phyloP scores from a whole-genome alignment of 306 rosid species.

The Cyamopsis tetragonoloba region DNA sequence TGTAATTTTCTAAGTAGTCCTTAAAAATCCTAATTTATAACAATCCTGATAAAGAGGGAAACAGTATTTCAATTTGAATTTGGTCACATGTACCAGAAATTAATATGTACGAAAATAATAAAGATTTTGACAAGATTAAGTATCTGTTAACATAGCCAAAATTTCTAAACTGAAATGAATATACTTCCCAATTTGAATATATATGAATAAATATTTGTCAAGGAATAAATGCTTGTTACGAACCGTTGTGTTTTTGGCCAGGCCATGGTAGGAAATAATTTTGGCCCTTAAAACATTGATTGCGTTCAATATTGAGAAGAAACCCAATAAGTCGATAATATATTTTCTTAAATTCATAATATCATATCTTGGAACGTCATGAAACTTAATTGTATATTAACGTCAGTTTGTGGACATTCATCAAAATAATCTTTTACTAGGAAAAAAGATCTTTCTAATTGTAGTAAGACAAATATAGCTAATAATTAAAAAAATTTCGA shows the following conservation, averaged over 20 bases:
- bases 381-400: neutral
- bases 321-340: neutral
- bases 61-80: too few relatives aligned
- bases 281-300: neutral
- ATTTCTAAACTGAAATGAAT: constrained; percentile 12
- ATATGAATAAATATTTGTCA: neutral
- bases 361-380: neutral
- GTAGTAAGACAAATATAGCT: neutral
- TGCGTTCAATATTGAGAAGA: neutral
- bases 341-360: neutral
- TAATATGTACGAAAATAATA: neutral
- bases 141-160: neutral
- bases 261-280: neutral
- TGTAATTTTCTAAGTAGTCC: too few relatives aligned
- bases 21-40: too few relatives aligned
- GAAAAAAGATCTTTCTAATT: constrained; percentile 3
- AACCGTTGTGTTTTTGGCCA: neutral
- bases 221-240: neutral
- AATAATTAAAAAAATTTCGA: too few relatives aligned
- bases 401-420: neutral
- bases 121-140: constrained; percentile 5
- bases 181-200: neutral
- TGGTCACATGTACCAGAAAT: too few relatives aligned
- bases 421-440: neutral
- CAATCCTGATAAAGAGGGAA: too few relatives aligned